Evolutionary conservation across 1,284 basidiomycete species (phyloP).

Genomic region (Laetiporus sulphureus): DNA sequence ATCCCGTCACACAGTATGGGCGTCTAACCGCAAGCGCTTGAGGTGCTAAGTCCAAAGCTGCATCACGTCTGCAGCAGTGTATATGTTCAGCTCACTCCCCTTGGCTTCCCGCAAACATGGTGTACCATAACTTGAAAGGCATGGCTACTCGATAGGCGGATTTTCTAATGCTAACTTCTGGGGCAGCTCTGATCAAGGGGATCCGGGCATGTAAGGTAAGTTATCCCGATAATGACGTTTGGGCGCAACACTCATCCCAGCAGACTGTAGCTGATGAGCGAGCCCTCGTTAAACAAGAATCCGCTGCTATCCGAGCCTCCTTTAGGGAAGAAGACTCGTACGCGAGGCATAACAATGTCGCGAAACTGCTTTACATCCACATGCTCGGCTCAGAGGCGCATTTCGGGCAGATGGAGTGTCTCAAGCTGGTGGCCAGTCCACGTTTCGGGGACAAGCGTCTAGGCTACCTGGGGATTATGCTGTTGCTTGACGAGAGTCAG

Average conservation of each 20-base stretch:
- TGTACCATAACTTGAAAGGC: conserved; percentile 92
- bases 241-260: conserved; percentile 20
- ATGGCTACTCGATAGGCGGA: conserved; percentile 14
- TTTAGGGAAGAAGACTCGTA: conserved; percentile 97
- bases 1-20: not conserved
- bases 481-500: conserved; percentile 95
- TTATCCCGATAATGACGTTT: conserved; percentile 9
- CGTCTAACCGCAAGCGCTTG: no score
- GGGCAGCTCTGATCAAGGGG: conserved; percentile 86
- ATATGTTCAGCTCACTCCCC: no score
- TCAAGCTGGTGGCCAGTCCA: conserved; percentile 98
- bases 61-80: not conserved
- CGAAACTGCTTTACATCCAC: conserved; percentile 98
- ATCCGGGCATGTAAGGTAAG: conserved; percentile 88
- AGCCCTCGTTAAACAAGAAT: conserved; percentile 96
- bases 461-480: conserved; percentile 97
- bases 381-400: conserved; percentile 99
- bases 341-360: conserved; percentile 94
- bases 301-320: conserved; percentile 93
- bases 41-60: no score
- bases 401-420: conserved; percentile 99
- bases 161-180: conserved; percentile 9
- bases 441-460: conserved; percentile 96
- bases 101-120: conserved; percentile 47
- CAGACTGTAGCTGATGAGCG: conserved; percentile 99